Evolutionary conservation across 352 stramenopile species (phyloP).

Genomic region (Phytophthora citrophthora): DNA sequence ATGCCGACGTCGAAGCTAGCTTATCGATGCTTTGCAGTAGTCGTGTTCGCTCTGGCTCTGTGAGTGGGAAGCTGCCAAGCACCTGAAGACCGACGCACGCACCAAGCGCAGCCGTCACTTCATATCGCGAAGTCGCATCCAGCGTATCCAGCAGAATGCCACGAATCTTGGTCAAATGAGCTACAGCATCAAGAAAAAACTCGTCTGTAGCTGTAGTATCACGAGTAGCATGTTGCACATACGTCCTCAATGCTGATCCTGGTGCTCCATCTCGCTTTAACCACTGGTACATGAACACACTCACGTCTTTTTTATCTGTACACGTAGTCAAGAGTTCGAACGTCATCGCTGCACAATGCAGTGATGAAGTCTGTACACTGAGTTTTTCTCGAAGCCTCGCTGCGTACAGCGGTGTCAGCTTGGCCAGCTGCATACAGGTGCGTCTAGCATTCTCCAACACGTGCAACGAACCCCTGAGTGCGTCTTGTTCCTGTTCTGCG

Average conservation of each 20-base stretch:
- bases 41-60: constrained; percentile 51
- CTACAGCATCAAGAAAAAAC: constrained; percentile 30
- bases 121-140: constrained; percentile 21
- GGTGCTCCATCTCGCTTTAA: constrained; percentile 29
- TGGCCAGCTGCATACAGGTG: constrained; percentile 40
- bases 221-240: constrained; percentile 28
- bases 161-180: constrained; percentile 24
- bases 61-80: constrained; percentile 50
- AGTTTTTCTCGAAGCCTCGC: constrained; percentile 39
- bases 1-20: constrained; percentile 27
- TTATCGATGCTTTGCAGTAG: constrained; percentile 55
- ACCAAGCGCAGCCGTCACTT: constrained; percentile 44
- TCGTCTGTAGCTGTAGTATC: constrained; percentile 7
- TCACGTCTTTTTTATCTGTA: constrained; percentile 30
- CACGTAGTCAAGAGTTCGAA: constrained; percentile 26
- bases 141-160: constrained; percentile 32
- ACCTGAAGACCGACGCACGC: constrained; percentile 59
- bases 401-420: constrained; percentile 48
- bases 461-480: constrained; percentile 6
- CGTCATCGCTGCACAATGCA: constrained; percentile 31
- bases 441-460: constrained; percentile 27
- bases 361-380: constrained; percentile 30
- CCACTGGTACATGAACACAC: constrained; percentile 58
- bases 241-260: constrained; percentile 29
- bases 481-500: constrained; percentile 41